Evolutionary conservation across 495 filamentous ascomycete species (phyloP), one percentile per base, ranked within the genome.

Genomic region (Sordaria brevicollis): DNA sequence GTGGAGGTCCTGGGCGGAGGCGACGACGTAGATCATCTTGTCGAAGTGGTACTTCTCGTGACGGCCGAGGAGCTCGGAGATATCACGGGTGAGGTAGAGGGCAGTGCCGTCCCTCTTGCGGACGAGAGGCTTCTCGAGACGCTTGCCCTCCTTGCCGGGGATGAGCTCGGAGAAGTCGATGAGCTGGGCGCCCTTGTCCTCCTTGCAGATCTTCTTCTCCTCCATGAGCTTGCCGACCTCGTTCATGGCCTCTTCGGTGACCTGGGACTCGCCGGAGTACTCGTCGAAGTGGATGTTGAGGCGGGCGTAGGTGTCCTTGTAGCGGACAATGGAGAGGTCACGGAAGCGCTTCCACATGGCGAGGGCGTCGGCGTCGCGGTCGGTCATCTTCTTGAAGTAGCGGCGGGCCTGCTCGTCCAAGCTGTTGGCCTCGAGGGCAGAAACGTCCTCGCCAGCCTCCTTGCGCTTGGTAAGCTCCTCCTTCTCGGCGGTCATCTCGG

Each of bases 221-320:
- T 87, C 84, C 86, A 97, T 88, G 72, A 84, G 78, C 67, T 82
- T 77, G 35, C 88, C 90, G 17, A 87, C 83, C 68, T 82, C 81
- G 43, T 89, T 86, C 92, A 99, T 97, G 71, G 88, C 88, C 76
- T 92, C 91, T 72, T 90, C 87, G 69, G 88, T 87, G 67, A 99
- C 91, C 76, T 96, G 92, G n/a, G 91, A 94, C 81, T 99, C 95
- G 37, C 94, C 94, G 37, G 90, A 91, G 83, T 99, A 99, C 67
- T 93, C 90, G 77, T 97, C 94, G 74, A 94, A 99, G 69, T 89
- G 85, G 76, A 99, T 97, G 81, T 97, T 97, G 21, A 80, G 74
- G 68, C 78, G 78, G 62, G 76, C 78, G 67, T 80, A 80, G 1
- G 78, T 84, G 5, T 78, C 74, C 79, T 92, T 89, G 82, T 97